Base-by-base conservation (phyloP, 2,329 filamentous ascomycete species). In the Endocalyx cinctus region DNA sequence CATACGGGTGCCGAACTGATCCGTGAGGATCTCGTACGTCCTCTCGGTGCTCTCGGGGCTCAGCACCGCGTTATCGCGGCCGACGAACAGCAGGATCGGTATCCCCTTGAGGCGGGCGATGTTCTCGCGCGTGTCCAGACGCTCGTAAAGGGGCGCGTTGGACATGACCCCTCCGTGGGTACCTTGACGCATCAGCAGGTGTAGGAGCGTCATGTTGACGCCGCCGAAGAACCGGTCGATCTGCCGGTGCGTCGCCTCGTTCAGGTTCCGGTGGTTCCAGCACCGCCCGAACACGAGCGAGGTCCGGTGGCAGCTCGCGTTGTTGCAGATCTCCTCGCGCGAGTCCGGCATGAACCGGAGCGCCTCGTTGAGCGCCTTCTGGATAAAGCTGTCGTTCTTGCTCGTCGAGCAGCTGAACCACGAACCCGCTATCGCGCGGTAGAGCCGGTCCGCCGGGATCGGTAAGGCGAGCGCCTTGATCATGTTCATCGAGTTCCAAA, bases 211-310 rank as follows among this genome's bases (percentile, higher is more conserved):
- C 73, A 80, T 80, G 52, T 73, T 76, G 33, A 77, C 70, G 34
- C 79, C 79, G 45, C 73, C 73, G 36, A 83, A 74, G 57, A 81
- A 77, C 19, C 70, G 66, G 51, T 77, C 69, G 29, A 81, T 70
- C 48, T 79, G 70, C 1, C 68, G 59, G 55, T 83, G 79, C 3
- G 79, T 84, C 4, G 71, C 75, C 57, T 75, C 74, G 58, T 82
- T 82, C 18, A 83, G 67, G 52, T 83, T 82, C 4, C 46, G 52
- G 54, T 84, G 79, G 48, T 70, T 77, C 78, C 78, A 84, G 56
- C 67, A 74, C 41, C 74, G 69, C 22, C 78, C 79, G 44, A 81
- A 83, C 11, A 76, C 67, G 16, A 83, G 58, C 5, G 67, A 69
- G 33, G 66, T 64, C 12, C 79, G 70, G 56, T 82, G 79, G 58